A percentile compares a stretch with the other conserved stretches of the same genome.
phyloP scores from a whole-genome alignment of 2,329 filamentous ascomycete genomes.

The Ilyonectria sp. region DNA sequence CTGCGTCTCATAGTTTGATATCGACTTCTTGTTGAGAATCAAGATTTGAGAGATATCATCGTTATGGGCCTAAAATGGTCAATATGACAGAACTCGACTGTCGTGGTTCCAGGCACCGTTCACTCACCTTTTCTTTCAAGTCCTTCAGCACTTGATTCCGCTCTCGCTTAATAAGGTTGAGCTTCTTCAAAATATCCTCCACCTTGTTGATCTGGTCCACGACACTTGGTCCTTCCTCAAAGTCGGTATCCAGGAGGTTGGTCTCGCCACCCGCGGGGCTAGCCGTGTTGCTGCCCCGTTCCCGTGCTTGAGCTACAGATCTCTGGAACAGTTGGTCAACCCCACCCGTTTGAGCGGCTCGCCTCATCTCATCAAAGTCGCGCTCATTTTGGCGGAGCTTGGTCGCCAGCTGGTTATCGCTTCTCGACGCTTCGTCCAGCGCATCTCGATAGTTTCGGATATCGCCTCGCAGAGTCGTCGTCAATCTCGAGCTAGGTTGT shows the following conservation, averaged over 20 bases:
- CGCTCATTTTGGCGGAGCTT: conserved; percentile 89
- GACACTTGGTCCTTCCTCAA: conserved; percentile 85
- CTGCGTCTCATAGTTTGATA: conserved; percentile 91
- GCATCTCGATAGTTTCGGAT: conserved; percentile 91
- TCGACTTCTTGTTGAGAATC: conserved; percentile 97
- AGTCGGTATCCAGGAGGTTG: conserved; percentile 92
- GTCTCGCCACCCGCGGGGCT: conserved; percentile 77
- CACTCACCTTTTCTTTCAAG: conserved; percentile 91
- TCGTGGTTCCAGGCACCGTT: background rate
- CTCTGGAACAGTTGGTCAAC: conserved; percentile 91
- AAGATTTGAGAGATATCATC: conserved; percentile 98
- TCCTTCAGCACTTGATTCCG: conserved; percentile 94
- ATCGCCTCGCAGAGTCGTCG: conserved; percentile 88
- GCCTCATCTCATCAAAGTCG: conserved; percentile 96
- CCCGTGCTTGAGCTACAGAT: conserved; percentile 84
- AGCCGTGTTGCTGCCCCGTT: conserved; percentile 71
- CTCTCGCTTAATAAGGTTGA: conserved; percentile 94
- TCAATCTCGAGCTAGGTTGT: conserved; percentile 92
- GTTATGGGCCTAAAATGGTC: conserved; percentile 80
- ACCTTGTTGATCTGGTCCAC: conserved; percentile 91
- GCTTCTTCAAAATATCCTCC: conserved; percentile 90
- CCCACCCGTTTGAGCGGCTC: conserved; percentile 88
- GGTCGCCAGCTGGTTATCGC: conserved; percentile 85
- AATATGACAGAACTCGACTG: background rate
- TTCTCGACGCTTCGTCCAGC: conserved; percentile 88